phyloP scores from a whole-genome alignment of 345 rosid species.

The Bretschneidera sinensis region DNA sequence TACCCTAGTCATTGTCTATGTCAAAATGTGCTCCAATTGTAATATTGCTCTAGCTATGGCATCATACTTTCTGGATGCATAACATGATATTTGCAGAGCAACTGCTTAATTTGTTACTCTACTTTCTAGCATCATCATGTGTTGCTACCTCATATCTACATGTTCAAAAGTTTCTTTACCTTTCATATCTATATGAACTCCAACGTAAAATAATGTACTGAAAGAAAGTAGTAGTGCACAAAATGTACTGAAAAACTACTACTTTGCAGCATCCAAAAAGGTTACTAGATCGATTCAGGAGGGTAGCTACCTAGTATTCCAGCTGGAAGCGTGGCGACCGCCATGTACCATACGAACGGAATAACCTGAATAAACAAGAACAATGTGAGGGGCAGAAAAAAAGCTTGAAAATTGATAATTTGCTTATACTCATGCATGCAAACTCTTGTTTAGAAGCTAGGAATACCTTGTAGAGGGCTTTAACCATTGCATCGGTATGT shows the following conservation, averaged over 20 bases:
- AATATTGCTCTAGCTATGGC: too few relatives aligned
- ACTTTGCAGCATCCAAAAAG: neutral
- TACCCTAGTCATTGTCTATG: too few relatives aligned
- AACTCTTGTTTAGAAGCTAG: neutral
- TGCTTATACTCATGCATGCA: too few relatives aligned
- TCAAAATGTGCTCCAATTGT: too few relatives aligned
- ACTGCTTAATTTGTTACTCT: too few relatives aligned
- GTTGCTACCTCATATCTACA: too few relatives aligned
- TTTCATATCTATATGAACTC: too few relatives aligned
- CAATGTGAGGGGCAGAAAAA: neutral
- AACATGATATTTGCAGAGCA: too few relatives aligned
- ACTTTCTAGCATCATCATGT: too few relatives aligned
- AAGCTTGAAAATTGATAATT: neutral
- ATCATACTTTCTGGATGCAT: too few relatives aligned
- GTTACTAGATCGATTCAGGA: neutral
- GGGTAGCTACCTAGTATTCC: conserved; percentile 48
- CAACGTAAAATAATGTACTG: neutral
- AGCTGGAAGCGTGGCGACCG: conserved; percentile 63
- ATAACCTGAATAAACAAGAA: conserved; percentile 31
- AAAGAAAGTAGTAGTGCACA: neutral
- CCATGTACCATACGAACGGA: conserved; percentile 71
- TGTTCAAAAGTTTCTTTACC: too few relatives aligned
- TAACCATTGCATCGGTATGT: conserved; percentile 28
- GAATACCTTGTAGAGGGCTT: conserved; percentile 36
- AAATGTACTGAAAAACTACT: neutral